phyloP scores from a whole-genome alignment of 352 stramenopile species.

The Thalassiosira hispida region DNA sequence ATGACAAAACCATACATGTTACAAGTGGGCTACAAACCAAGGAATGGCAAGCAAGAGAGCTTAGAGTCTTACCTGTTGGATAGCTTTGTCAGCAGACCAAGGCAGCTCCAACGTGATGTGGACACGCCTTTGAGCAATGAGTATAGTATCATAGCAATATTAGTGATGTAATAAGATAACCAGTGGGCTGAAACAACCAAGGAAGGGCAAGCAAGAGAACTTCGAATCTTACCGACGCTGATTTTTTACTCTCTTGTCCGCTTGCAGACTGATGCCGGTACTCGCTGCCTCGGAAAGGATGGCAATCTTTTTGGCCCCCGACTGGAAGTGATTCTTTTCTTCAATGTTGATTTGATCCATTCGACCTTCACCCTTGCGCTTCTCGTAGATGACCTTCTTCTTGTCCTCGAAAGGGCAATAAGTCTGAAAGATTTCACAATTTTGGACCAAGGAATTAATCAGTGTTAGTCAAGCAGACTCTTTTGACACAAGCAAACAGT shows the following conservation, averaged over 20 bases:
- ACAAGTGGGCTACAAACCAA: too few species aligned
- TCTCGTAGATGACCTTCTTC: slow-evolving; percentile 57
- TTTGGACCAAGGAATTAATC: too few species aligned
- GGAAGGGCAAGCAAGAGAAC: too few species aligned
- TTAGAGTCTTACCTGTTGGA: not conserved
- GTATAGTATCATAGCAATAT: too few species aligned
- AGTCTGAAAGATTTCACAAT: too few species aligned
- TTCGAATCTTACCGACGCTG: slow-evolving; percentile 37
- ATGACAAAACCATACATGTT: too few species aligned
- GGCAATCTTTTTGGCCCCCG: slow-evolving; percentile 83
- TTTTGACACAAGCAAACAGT: too few species aligned
- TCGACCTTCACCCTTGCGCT: slow-evolving; percentile 42
- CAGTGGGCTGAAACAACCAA: not conserved
- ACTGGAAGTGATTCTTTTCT: slow-evolving; percentile 82
- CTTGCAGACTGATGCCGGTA: slow-evolving; percentile 86
- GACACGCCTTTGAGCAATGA: slow-evolving; percentile 48
- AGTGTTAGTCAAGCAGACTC: too few species aligned
- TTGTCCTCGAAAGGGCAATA: slow-evolving; percentile 40
- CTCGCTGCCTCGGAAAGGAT: slow-evolving; percentile 87
- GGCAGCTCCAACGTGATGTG: slow-evolving; percentile 87
- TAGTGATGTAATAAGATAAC: too few species aligned
- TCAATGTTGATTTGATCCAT: slow-evolving; percentile 77
- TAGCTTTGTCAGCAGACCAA: slow-evolving; percentile 73
- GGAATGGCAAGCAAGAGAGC: too few species aligned
- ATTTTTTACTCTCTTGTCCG: slow-evolving; percentile 56